Conservation (phyloP, 129 eudicot species). For the Glebionis coronaria region DNA sequence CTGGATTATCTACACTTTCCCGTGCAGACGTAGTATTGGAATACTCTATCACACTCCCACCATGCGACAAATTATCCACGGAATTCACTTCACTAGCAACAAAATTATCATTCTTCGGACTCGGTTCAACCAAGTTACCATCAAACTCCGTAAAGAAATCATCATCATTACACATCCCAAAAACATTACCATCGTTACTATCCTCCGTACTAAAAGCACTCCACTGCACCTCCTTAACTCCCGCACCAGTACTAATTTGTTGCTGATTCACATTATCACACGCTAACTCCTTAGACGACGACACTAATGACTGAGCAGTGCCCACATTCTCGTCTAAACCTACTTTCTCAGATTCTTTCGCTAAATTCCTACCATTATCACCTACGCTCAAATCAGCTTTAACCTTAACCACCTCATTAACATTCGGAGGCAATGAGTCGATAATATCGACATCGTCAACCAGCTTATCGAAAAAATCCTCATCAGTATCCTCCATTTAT, state of each 20-base stretch:
- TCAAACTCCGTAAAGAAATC: conserved; percentile 74
- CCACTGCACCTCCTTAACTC: conserved; percentile 89
- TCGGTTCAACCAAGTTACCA: conserved; percentile 32
- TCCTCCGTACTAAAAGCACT: conserved; percentile 57
- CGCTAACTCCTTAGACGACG: conserved; percentile 26
- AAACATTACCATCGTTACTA: conserved; percentile 37
- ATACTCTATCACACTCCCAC: conserved; percentile 33
- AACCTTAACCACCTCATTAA: conserved; percentile 36
- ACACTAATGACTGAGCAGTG: conserved; percentile 19
- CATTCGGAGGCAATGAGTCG: conserved; percentile 3
- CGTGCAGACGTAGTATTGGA: conserved; percentile 34
- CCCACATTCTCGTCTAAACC: conserved; percentile 26
- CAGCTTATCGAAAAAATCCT: conserved; percentile 87
- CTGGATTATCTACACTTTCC: conserved; percentile 42
- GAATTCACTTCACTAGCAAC: conserved; percentile 29
- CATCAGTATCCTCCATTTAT: conserved; percentile 93
- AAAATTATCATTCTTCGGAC: conserved; percentile 25
- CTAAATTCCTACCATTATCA: conserved; percentile 24
- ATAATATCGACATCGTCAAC: conserved; percentile 62
- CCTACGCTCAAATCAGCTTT: conserved; percentile 51
- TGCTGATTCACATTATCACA: conserved; percentile 34
- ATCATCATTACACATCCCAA: conserved; percentile 55
- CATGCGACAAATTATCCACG: conserved; percentile 23
- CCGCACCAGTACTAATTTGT: conserved; percentile 33
- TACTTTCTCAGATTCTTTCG: conserved; percentile 31